Base-by-base conservation (phyloP, 2,329 filamentous ascomycete species). In the Phaeosphaeria sp. region DNA sequence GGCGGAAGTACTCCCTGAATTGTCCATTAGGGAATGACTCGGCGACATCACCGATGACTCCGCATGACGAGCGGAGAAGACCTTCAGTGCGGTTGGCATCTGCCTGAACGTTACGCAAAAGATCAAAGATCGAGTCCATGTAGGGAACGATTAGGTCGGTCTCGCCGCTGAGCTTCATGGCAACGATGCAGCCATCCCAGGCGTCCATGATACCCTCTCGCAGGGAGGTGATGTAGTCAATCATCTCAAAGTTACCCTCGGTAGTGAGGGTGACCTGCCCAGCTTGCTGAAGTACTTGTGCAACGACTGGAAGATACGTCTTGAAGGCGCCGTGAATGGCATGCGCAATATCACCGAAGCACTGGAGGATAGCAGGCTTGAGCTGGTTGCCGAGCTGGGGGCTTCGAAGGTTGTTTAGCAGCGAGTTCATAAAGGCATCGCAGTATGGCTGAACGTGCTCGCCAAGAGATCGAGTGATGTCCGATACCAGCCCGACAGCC, bases 141-240 rank as follows among this genome's bases (percentile, higher is more conserved):
- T 91, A 96, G 59, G 88, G 91, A 70, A 89, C 86, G 27, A 97
- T 84, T 42, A 87, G 81, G 76, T 86, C 81, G 57, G 89, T 88
- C 83, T 94, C 94, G 72, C 82, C 83, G 72, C 89, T 91, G 51
- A 85, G 81, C 83, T 95, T 96, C 90, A 98, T 93, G 52, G 95
- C 93, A 77, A 94, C 89, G 74, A 99, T 93, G 66, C 97, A 95
- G 66, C 95, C 95, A 71, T 93, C 93, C 93, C 96, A 99, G 33
- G 95, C 95, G 83, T 99, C 95, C 90, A 98, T 97, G 67, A 99
- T 98, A 68, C 94, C 95, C 76, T 99, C 96, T 53, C 95, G 90
- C 49, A 99, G 86, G 20, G 93, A 97, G 64, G 96, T 87, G 68
- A 99, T 90, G 76, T 99, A 99, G 79, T 98, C 94, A 56, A 93